These are phyloP conservation scores for Vanrija pseudolonga DNA, from an alignment of 1,284 basidiomycete genomes.

Conservation along the genomic window DNA sequence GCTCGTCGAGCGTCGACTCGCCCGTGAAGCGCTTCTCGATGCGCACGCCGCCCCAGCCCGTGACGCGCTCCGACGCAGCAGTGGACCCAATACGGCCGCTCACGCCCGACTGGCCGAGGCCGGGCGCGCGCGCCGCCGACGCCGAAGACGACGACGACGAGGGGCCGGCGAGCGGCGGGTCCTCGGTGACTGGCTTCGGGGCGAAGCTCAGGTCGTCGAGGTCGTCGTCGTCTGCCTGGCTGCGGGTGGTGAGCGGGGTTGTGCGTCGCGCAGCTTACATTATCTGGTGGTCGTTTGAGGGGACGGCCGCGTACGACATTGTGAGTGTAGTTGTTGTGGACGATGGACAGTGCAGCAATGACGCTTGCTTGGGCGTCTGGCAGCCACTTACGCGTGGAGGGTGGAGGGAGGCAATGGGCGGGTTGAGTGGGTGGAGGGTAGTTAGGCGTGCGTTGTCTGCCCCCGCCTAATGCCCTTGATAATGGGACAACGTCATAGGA, in stretches of 20 bases:
- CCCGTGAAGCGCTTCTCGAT: constrained; percentile 82
- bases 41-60: constrained; percentile 63
- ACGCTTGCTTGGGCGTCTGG: background rate
- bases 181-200: constrained; percentile 6
- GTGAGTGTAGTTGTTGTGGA: background rate
- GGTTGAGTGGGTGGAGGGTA: background rate
- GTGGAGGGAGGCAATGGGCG: background rate
- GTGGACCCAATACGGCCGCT: constrained; percentile 70
- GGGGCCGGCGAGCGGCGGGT: background rate
- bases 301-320: constrained; percentile 32
- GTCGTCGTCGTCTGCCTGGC: constrained; percentile 50
- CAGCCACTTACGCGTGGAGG: background rate
- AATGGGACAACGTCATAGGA: background rate
- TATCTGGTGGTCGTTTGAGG: constrained; percentile 21
- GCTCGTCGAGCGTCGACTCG: constrained; percentile 83
- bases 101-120: constrained; percentile 49
- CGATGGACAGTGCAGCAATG: background rate
- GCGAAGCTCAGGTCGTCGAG: constrained; percentile 48
- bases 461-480: background rate
- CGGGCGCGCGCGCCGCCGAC: constrained; percentile 5
- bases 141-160: constrained; percentile 1
- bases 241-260: too few species aligned
- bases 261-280: constrained; percentile 25
- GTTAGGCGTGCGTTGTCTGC: background rate
- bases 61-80: constrained; percentile 24